Percentiles rank a stretch among this genome's conserved stretches.
Conservation (phyloP, 148 eudicot species). For the Chenopodium berlandieri region DNA sequence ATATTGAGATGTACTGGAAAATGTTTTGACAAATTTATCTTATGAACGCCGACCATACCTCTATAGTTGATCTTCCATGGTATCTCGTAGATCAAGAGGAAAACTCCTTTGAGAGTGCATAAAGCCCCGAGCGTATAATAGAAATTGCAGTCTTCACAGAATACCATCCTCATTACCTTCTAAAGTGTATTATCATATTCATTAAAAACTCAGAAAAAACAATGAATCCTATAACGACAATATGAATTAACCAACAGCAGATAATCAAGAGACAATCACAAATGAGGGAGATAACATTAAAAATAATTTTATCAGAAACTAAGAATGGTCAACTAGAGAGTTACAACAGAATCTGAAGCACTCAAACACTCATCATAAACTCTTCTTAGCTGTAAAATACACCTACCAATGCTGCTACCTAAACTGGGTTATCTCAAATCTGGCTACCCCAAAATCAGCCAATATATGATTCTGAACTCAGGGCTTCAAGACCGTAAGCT, state of each 20-base stretch:
- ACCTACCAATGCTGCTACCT: constrained; percentile 28
- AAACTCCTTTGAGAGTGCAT: no score
- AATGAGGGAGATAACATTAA: not conserved
- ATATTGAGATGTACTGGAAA: no score
- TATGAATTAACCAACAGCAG: not conserved
- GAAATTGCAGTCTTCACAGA: no score
- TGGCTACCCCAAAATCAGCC: constrained; percentile 19
- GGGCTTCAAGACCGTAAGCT: constrained; percentile 21
- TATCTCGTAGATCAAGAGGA: no score
- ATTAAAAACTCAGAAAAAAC: no score
- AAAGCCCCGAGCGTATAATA: no score
- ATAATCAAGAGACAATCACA: not conserved
- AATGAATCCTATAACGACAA: not conserved
- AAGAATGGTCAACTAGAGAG: constrained; percentile 17
- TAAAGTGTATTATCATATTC: no score
- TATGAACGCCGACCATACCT: no score
- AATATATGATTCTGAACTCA: constrained; percentile 8
- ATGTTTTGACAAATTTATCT: no score
- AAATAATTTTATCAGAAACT: constrained; percentile 19
- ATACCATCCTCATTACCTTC: no score
- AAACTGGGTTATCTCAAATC: constrained; percentile 33
- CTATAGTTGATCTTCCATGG: no score
- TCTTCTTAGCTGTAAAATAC: constrained; percentile 15
- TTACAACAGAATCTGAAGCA: constrained; percentile 29
- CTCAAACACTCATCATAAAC: constrained; percentile 26